Evolutionary conservation across 371 early-diverging fungal genomes (phyloP).

Genomic region (Entomophthora muscae): DNA sequence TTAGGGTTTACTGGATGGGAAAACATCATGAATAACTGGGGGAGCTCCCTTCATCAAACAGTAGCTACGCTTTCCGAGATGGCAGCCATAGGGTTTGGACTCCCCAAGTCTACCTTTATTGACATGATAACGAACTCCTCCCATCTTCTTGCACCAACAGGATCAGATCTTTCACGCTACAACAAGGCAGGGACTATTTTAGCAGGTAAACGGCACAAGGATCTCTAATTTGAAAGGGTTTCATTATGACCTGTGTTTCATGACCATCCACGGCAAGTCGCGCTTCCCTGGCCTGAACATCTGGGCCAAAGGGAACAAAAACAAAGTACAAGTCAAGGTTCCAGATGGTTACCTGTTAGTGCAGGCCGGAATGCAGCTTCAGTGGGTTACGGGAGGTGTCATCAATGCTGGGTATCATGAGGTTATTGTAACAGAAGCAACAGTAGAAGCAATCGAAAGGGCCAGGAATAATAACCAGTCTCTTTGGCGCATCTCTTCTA

Average conservation of each 20-base stretch:
- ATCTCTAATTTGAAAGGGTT: conserved; percentile 13
- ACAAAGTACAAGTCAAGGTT: conserved; percentile 34
- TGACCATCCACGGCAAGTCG: conserved; percentile 56
- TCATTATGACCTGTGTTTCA: conserved; percentile 43
- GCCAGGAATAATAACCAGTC: conserved; percentile 20
- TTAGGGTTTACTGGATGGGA: conserved; percentile 29
- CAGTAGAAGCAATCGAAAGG: conserved; percentile 19
- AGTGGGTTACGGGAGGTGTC: conserved; percentile 43
- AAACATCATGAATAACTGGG: conserved; percentile 40
- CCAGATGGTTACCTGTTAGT: conserved; percentile 48
- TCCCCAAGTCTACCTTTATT: conserved; percentile 25
- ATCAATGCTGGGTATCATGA: conserved; percentile 51
- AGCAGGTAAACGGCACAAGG: conserved; percentile 21
- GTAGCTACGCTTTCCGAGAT: conserved; percentile 32
- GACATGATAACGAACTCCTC: conserved; percentile 31
- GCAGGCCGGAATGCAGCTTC: conserved; percentile 52
- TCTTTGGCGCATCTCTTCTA: conserved; percentile 48
- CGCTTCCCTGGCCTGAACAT: conserved; percentile 52
- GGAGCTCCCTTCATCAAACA: conserved; percentile 29
- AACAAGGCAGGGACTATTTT: conserved; percentile 32
- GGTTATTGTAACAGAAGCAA: conserved; percentile 35
- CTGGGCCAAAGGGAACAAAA: conserved; percentile 33
- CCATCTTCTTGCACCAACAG: conserved; percentile 52
- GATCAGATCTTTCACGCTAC: conserved; percentile 33
- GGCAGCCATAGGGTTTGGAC: conserved; percentile 39